Conservation (phyloP, 805 yeast species). For the Yarrowia alimentaria region DNA sequence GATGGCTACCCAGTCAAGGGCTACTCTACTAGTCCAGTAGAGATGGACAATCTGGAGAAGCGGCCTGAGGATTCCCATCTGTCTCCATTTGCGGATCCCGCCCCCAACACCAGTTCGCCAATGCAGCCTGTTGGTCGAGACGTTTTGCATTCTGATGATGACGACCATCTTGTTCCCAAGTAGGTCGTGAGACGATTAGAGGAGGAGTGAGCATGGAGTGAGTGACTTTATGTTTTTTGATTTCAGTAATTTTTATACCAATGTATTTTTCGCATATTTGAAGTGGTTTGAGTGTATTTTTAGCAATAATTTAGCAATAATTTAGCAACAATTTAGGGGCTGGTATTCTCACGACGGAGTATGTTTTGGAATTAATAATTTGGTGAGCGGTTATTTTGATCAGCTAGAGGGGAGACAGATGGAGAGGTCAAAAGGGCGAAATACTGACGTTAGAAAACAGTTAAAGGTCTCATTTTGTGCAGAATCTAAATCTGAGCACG, state of each 20-base stretch:
- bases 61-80: conserved; percentile 16
- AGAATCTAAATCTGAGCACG: too few species aligned
- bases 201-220: not conserved
- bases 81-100: conserved; percentile 22
- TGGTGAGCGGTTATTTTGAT: too few species aligned
- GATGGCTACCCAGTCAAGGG: conserved; percentile 21
- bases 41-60: conserved; percentile 18
- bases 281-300: too few species aligned
- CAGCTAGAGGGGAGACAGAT: too few species aligned
- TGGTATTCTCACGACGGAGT: too few species aligned
- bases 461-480: too few species aligned
- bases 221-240: conserved; percentile 7
- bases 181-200: not conserved
- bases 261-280: too few species aligned
- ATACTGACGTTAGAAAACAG: too few species aligned
- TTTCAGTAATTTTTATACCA: conserved; percentile 25
- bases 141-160: conserved; percentile 22
- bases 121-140: conserved; percentile 22
- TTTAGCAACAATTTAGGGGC: too few species aligned
- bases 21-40: conserved; percentile 16
- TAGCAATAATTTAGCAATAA: too few species aligned
- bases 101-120: conserved; percentile 1
- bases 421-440: too few species aligned
- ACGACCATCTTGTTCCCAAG: conserved; percentile 16
- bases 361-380: too few species aligned